These are phyloP conservation scores for Moesziomyces globuligerus DNA, from an alignment of 1,284 basidiomycete species.

Conservation along the genomic window DNA sequence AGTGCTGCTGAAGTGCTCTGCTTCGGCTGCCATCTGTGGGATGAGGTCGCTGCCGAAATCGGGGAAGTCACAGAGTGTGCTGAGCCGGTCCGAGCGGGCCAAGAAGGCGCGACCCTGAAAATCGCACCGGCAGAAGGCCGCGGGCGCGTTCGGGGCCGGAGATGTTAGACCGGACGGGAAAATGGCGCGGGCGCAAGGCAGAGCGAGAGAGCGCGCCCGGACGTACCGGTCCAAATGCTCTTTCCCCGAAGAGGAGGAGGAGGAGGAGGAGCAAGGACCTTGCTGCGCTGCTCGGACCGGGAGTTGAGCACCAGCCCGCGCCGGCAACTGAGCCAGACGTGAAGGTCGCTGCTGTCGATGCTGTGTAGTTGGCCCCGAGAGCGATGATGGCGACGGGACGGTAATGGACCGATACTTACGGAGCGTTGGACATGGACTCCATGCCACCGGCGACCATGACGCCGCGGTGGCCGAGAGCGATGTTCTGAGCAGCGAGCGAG, in stretches of 20 bases:
- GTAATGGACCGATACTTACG: slow-evolving; percentile 56
- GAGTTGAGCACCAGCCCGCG: neutral
- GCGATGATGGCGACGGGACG: slow-evolving; percentile 5
- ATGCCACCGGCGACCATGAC: slow-evolving; percentile 70
- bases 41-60: too few species aligned
- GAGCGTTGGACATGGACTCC: slow-evolving; percentile 70
- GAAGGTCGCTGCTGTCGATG: neutral
- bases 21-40: too few species aligned
- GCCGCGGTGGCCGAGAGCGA: slow-evolving; percentile 68
- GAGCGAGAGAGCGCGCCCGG: slow-evolving; percentile 2
- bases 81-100: slow-evolving; percentile 1
- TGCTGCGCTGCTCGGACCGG: neutral
- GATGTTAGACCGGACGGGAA: slow-evolving; percentile 10
- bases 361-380: neutral
- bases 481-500: slow-evolving; percentile 69
- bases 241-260: slow-evolving; percentile 11
- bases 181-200: neutral
- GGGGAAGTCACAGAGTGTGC: too few species aligned
- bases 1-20: too few species aligned
- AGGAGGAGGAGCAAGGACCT: slow-evolving; percentile 2
- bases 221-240: slow-evolving; percentile 19
- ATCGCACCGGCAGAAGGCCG: neutral
- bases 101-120: neutral
- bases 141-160: neutral
- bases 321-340: neutral